Conservation (phyloP, 2,329 filamentous ascomycete genomes). For the Trichoderma atroviride region DNA sequence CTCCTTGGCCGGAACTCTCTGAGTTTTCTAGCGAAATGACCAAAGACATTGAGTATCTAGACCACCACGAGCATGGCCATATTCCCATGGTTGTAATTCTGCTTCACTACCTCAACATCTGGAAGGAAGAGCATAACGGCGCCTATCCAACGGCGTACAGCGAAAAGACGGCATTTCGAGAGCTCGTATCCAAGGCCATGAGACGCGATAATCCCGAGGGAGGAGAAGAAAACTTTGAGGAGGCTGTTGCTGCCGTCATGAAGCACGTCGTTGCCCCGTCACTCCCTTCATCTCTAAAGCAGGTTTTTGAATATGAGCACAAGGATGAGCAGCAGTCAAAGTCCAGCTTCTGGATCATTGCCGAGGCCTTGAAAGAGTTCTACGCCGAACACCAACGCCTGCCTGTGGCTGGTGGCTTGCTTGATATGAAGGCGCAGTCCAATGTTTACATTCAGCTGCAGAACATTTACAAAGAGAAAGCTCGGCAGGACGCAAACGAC, state of each 20-base stretch:
- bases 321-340: conserved; percentile 28
- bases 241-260: conserved; percentile 83
- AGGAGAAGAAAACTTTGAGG: conserved; percentile 95
- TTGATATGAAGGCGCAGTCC: conserved; percentile 97
- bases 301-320: conserved; percentile 73
- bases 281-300: conserved; percentile 68
- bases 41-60: conserved; percentile 67
- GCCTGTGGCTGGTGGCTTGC: conserved; percentile 82
- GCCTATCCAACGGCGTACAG: conserved; percentile 72
- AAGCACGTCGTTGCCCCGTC: conserved; percentile 76
- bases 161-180: conserved; percentile 83
- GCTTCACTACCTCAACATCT: conserved; percentile 77
- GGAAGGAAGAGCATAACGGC: conserved; percentile 73
- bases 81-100: conserved; percentile 84
- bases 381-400: conserved; percentile 71
- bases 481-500: conserved; percentile 74
- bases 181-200: conserved; percentile 66
- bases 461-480: conserved; percentile 89
- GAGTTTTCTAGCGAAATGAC: conserved; percentile 70
- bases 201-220: conserved; percentile 77
- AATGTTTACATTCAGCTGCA: conserved; percentile 87
- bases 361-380: conserved; percentile 76
- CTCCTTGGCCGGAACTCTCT: conserved; percentile 81
- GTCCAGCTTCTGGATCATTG: conserved; percentile 85
- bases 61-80: conserved; percentile 84